Base-by-base conservation (phyloP, 305 asterid genomes). In the Plantago coronopus region DNA sequence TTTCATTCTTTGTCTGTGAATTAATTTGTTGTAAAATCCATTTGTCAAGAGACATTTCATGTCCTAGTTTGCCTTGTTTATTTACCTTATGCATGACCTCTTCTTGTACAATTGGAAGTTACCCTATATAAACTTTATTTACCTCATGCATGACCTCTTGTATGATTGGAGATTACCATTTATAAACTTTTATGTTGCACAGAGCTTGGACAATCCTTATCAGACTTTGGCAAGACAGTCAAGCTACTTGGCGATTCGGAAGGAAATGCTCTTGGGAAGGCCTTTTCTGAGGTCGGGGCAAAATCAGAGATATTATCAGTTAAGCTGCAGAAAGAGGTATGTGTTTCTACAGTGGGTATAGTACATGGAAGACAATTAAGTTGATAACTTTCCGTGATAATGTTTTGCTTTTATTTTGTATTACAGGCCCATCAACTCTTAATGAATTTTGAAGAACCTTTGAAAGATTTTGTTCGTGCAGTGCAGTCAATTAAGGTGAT, bases 391-490 rank as follows among this genome's bases (percentile, higher is more conserved):
- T 9, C 18, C 19, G 44, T n/a, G 17, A 7, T 54, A 12, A 20
- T 57, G 7, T 57, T 17, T 62, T 17, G 9, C 47, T 40, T 53
- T 37, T 53, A 27, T 17, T 48, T 38, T 68, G 71, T 53, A 47
- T 68, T 23, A 61, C 65, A 94, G 99, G 99, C 95, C 67, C 93
- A 87, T 75, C 79, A 81, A 72, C 90, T 90, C 74, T 73, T 90
- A 78, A 94, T 89, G 97, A 82, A 78, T 67, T 94, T 94, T 64
- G 97, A 94, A 77, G 97, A 90, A 76, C 97, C 99, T 65, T 59
- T 94, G 72, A 90, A 87, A 75, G 97, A 90, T 76, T 94, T 90
- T 80, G 95, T 87, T 68, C 95, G 88, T 59, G 88, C 99, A 27
- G 93, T 94, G 70, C 99, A 94, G 73, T 94, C 97, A 65, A 84